phyloP scores from a whole-genome alignment of 441 rosid genomes.

The Theobroma grandiflorum region DNA sequence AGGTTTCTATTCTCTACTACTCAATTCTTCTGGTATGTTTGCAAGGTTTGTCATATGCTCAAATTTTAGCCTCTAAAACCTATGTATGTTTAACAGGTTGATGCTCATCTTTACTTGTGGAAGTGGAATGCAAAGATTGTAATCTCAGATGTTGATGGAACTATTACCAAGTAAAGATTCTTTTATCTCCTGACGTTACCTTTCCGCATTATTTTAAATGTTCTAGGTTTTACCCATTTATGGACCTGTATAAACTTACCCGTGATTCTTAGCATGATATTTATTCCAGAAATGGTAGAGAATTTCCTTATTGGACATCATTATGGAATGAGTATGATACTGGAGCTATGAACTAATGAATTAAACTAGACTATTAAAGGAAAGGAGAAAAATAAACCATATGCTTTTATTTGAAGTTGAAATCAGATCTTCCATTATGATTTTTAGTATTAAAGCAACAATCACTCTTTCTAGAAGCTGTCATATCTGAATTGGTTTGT shows the following conservation, averaged over 20 bases:
- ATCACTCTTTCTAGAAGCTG: slow-evolving; percentile 3
- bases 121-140: slow-evolving; percentile 90
- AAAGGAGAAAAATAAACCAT: background rate
- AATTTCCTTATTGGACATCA: background rate
- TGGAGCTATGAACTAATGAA: background rate
- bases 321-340: background rate
- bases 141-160: slow-evolving; percentile 94
- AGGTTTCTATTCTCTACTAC: slow-evolving; percentile 53
- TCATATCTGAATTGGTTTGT: background rate
- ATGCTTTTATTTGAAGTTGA: background rate
- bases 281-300: background rate
- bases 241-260: slow-evolving; percentile 3
- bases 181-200: background rate
- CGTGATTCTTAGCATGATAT: background rate
- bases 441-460: slow-evolving; percentile 11
- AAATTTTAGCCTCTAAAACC: slow-evolving; percentile 29
- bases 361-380: background rate
- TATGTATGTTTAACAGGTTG: slow-evolving; percentile 60
- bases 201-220: background rate
- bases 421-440: slow-evolving; percentile 5
- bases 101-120: slow-evolving; percentile 91
- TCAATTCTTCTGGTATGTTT: slow-evolving; percentile 15
- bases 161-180: slow-evolving; percentile 78
- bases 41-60: background rate
- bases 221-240: slow-evolving; percentile 14